Conservation (phyloP, 2,329 filamentous ascomycete genomes). For the Aspergillus hiratsukae region DNA sequence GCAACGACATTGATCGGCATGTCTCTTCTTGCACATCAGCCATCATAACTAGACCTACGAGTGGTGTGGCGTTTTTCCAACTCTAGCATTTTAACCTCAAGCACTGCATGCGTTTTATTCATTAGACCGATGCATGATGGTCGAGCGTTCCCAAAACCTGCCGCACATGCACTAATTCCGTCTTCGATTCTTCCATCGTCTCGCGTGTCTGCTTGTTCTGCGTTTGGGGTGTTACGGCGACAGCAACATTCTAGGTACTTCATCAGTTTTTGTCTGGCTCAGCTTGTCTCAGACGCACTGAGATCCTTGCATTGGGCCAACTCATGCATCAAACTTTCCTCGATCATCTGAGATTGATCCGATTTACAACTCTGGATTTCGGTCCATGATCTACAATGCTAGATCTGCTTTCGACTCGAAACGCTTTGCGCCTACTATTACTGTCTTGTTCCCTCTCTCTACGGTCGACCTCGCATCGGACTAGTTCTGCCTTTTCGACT, state of each 20-base stretch:
- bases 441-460: not conserved
- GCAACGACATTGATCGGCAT: constrained; percentile 23
- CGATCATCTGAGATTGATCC: constrained; percentile 19
- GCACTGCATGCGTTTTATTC: constrained; percentile 13
- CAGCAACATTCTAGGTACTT: constrained; percentile 8
- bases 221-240: constrained; percentile 17
- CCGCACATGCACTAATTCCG: not conserved
- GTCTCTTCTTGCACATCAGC: constrained; percentile 12
- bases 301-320: constrained; percentile 6
- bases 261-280: constrained; percentile 8
- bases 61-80: constrained; percentile 15
- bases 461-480: constrained; percentile 22
- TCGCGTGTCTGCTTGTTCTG: constrained; percentile 6
- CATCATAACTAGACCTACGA: constrained; percentile 18
- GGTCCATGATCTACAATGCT: constrained; percentile 11
- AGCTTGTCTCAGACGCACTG: constrained; percentile 10
- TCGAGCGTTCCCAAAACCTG: constrained; percentile 2
- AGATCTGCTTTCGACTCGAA: not conserved
- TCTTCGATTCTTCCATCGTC: not conserved
- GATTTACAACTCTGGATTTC: constrained; percentile 12
- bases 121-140: constrained; percentile 18
- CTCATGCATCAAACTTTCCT: constrained; percentile 3
- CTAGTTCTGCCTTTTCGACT: constrained; percentile 22
- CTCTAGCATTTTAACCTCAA: constrained; percentile 19
- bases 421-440: not conserved